phyloP scores from a whole-genome alignment of 208 protist genomes.

The Leishmania tarentolae region DNA sequence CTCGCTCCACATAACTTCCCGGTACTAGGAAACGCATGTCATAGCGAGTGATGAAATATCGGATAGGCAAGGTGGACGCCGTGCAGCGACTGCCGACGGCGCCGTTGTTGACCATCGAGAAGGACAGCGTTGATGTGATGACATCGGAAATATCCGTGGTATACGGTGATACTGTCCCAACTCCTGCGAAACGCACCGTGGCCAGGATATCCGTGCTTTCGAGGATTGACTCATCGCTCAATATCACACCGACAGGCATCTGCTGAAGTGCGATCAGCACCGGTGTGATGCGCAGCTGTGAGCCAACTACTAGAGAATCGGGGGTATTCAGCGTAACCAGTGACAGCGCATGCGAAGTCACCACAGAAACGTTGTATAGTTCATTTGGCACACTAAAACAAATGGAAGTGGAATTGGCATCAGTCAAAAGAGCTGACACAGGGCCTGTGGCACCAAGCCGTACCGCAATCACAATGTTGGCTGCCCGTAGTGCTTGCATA shows the following conservation, averaged over 20 bases:
- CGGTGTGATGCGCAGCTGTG: conserved; percentile 30
- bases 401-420: conserved; percentile 9
- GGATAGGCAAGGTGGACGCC: conserved; percentile 37
- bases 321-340: conserved; percentile 19
- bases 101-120: conserved; percentile 76
- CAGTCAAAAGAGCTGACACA: conserved; percentile 14
- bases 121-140: conserved; percentile 34
- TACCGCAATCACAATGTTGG: conserved; percentile 21
- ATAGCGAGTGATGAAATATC: conserved; percentile 46
- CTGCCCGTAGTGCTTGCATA: conserved; percentile 13
- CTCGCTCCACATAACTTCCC: conserved; percentile 17
- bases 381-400: conserved; percentile 28
- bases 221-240: conserved; percentile 23
- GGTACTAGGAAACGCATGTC: conserved; percentile 41
- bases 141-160: conserved; percentile 41
- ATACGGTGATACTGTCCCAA: conserved; percentile 45
- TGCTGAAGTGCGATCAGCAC: conserved; percentile 40
- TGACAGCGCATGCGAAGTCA: conserved; percentile 2
- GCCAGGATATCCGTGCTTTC: conserved; percentile 29
- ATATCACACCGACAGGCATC: conserved; percentile 18
- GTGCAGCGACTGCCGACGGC: conserved; percentile 44
- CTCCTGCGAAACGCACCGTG: conserved; percentile 41
- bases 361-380: conserved; percentile 23
- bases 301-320: not conserved
- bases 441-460: conserved; percentile 30